Evolutionary conservation across 257 asterid genomes (phyloP).

Genomic region (Solanum sejunctum): DNA sequence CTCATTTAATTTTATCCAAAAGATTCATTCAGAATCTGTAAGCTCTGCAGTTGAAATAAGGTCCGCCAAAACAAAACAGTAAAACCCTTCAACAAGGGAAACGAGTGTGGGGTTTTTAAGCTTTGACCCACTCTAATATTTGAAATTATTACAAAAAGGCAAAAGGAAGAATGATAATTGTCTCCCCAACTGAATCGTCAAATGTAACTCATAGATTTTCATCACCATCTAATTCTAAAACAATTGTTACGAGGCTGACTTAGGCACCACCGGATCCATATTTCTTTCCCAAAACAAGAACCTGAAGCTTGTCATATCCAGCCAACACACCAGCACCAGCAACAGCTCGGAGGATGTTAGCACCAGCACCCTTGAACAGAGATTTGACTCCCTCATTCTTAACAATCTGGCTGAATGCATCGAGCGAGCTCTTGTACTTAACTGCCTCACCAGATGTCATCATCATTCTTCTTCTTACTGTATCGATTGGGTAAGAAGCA

Average conservation of each 20-base stretch:
- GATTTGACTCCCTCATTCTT: constrained; percentile 81
- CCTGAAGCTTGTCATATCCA: constrained; percentile 87
- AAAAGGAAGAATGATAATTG: background rate
- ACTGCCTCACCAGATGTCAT: constrained; percentile 95
- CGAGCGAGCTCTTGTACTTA: constrained; percentile 81
- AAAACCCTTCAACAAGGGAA: background rate
- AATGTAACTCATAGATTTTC: constrained; percentile 25
- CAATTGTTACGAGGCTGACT: background rate
- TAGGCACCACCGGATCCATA: constrained; percentile 83
- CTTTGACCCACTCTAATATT: background rate
- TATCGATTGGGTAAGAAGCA: constrained; percentile 85
- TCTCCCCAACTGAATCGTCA: constrained; percentile 18
- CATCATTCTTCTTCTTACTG: constrained; percentile 95
- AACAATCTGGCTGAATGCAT: constrained; percentile 63
- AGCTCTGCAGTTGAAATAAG: background rate
- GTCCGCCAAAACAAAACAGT: background rate
- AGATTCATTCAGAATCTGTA: background rate
- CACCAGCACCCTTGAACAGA: constrained; percentile 88
- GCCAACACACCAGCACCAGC: constrained; percentile 97
- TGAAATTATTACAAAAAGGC: background rate
- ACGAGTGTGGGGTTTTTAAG: background rate
- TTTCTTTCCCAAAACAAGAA: constrained; percentile 75
- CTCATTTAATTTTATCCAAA: background rate
- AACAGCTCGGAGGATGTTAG: constrained; percentile 80
- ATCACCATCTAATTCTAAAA: constrained; percentile 37